phyloP scores from a whole-genome alignment of 257 asterid genomes.

The Euphrasia confusa region DNA sequence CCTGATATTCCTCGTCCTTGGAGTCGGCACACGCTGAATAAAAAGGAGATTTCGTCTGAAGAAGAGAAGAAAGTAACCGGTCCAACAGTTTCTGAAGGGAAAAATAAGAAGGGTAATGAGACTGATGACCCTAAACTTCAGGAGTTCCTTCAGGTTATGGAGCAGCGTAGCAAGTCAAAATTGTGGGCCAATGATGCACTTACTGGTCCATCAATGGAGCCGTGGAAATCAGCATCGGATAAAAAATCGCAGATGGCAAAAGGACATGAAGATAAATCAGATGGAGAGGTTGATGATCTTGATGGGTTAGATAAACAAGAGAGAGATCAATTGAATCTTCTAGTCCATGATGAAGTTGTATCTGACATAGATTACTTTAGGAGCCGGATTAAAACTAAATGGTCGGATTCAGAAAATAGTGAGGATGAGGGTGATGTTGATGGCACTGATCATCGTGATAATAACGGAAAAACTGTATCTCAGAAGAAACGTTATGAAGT shows the following conservation, averaged over 20 bases:
- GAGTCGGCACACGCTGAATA: slow-evolving; percentile 75
- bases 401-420: slow-evolving; percentile 71
- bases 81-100: slow-evolving; percentile 37
- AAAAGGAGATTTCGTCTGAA: slow-evolving; percentile 37
- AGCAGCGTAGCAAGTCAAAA: slow-evolving; percentile 74
- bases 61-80: slow-evolving; percentile 32
- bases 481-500: slow-evolving; percentile 22
- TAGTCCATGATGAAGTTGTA: slow-evolving; percentile 41
- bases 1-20: slow-evolving; percentile 87
- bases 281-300: slow-evolving; percentile 24
- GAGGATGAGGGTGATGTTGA: slow-evolving; percentile 38
- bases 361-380: slow-evolving; percentile 75
- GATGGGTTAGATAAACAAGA: slow-evolving; percentile 33
- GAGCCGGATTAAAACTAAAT: slow-evolving; percentile 59
- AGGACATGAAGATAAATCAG: slow-evolving; percentile 26
- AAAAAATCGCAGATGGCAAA: slow-evolving; percentile 29
- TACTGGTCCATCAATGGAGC: slow-evolving; percentile 42
- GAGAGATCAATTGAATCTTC: slow-evolving; percentile 28
- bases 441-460: slow-evolving; percentile 26
- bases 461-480: slow-evolving; percentile 32
- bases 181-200: slow-evolving; percentile 89
- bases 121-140: slow-evolving; percentile 64
- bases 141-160: slow-evolving; percentile 87
- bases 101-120: slow-evolving; percentile 36
- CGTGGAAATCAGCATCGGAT: slow-evolving; percentile 27